These are phyloP conservation scores for Cercospora sp. DNA, from an alignment of 2,329 filamentous ascomycete species.

Conservation along the genomic window DNA sequence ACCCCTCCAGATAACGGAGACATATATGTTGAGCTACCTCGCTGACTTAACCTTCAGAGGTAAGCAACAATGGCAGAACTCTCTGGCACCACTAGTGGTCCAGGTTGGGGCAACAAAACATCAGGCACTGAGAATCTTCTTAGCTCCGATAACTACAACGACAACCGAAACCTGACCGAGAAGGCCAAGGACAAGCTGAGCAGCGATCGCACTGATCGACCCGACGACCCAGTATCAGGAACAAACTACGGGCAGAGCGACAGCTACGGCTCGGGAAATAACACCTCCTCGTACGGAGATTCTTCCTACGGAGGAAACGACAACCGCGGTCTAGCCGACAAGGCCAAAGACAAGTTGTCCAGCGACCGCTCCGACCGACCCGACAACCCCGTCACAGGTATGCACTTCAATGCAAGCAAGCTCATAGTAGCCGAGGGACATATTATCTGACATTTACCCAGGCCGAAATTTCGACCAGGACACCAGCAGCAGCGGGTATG, in stretches of 20 bases:
- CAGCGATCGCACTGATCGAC: slow-evolving; percentile 7
- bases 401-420: not conserved
- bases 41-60: slow-evolving; percentile 5
- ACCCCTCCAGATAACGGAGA: not conserved
- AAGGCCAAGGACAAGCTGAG: slow-evolving; percentile 51
- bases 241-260: not conserved
- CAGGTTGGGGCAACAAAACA: slow-evolving; percentile 14
- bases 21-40: not conserved
- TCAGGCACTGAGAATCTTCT: slow-evolving; percentile 6
- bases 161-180: slow-evolving; percentile 7
- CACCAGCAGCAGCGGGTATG: not conserved
- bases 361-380: not conserved
- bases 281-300: not conserved
- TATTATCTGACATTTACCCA: not conserved
- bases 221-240: slow-evolving; percentile 9
- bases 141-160: slow-evolving; percentile 8
- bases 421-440: not conserved
- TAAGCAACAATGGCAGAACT: slow-evolving; percentile 11
- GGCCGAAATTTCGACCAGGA: not conserved
- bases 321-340: not conserved
- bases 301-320: not conserved
- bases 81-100: slow-evolving; percentile 13
- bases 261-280: not conserved
- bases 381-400: not conserved
- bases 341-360: not conserved